Conservation (phyloP, 1,284 basidiomycete genomes). For the Agroathelia rolfsii region DNA sequence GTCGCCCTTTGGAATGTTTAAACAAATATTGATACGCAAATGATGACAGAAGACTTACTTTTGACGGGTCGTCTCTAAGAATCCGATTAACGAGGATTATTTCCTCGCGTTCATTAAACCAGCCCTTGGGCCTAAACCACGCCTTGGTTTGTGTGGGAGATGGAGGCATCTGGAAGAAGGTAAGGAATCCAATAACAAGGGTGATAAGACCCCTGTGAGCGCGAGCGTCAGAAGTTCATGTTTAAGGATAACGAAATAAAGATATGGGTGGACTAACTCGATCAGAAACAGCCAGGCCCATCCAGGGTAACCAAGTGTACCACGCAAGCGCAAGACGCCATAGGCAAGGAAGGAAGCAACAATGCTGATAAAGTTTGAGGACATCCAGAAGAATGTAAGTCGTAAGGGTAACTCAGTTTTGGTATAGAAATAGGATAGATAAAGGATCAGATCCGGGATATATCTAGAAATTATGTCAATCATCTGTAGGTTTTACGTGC, state of each 20-base stretch:
- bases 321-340: constrained; percentile 53
- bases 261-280: neutral
- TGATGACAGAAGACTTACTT: constrained; percentile 25
- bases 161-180: constrained; percentile 64
- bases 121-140: constrained; percentile 60
- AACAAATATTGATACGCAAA: neutral
- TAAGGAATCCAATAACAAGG: constrained; percentile 43
- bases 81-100: constrained; percentile 48
- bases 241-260: neutral
- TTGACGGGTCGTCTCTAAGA: constrained; percentile 63
- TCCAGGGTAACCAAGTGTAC: constrained; percentile 42
- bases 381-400: constrained; percentile 61
- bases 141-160: constrained; percentile 58
- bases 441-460: constrained; percentile 56
- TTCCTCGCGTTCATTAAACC: constrained; percentile 54
- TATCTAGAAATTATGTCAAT: constrained; percentile 4
- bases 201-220: constrained; percentile 36
- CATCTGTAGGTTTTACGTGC: constrained; percentile 7
- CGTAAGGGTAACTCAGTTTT: constrained; percentile 59
- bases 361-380: constrained; percentile 40
- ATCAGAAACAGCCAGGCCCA: constrained; percentile 36
- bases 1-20: constrained; percentile 28
- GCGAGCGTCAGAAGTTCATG: constrained; percentile 27
- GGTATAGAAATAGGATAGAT: constrained; percentile 62
- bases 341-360: constrained; percentile 53